Conservation (phyloP, 2,329 filamentous ascomycete species). For the Stagonosporopsis chrysanthemi region DNA sequence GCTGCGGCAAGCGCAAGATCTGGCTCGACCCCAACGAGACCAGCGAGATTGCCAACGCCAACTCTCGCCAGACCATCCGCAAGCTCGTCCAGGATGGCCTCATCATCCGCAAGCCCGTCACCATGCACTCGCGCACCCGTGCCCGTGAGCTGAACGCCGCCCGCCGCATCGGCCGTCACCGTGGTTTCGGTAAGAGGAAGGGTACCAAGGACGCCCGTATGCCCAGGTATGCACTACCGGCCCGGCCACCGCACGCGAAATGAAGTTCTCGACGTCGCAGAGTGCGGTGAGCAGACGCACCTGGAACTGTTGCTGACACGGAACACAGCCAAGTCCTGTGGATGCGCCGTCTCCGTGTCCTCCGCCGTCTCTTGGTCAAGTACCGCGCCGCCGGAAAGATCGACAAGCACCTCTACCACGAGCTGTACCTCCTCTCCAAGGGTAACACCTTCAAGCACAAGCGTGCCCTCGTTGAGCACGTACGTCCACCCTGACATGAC, state of each 20-base stretch:
- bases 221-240: constrained; percentile 75
- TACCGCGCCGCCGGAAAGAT: constrained; percentile 99
- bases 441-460: constrained; percentile 99
- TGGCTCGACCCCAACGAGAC: constrained; percentile 99
- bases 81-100: constrained; percentile 99
- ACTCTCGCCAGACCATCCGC: constrained; percentile 99
- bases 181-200: constrained; percentile 99
- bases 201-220: constrained; percentile 99
- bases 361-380: constrained; percentile 98
- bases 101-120: constrained; percentile 99
- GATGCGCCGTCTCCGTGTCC: constrained; percentile 99
- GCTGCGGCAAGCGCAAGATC: constrained; percentile 99
- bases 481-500: constrained; percentile 67
- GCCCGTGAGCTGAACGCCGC: constrained; percentile 94
- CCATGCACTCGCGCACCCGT: constrained; percentile 98
- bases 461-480: constrained; percentile 99
- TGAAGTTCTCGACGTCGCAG: constrained; percentile 9
- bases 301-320: constrained; percentile 42
- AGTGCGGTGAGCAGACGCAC: constrained; percentile 18
- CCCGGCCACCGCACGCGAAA: constrained; percentile 23
- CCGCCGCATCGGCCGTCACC: constrained; percentile 94
- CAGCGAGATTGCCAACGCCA: constrained; percentile 99
- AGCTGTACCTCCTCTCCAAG: constrained; percentile 99
- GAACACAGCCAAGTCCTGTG: constrained; percentile 86
- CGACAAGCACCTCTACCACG: constrained; percentile 99